Percentiles rank a stretch among this genome's conserved stretches.
These are phyloP conservation scores for Hexamita inflata DNA, from an alignment of 208 protist species.

Conservation along the genomic window DNA sequence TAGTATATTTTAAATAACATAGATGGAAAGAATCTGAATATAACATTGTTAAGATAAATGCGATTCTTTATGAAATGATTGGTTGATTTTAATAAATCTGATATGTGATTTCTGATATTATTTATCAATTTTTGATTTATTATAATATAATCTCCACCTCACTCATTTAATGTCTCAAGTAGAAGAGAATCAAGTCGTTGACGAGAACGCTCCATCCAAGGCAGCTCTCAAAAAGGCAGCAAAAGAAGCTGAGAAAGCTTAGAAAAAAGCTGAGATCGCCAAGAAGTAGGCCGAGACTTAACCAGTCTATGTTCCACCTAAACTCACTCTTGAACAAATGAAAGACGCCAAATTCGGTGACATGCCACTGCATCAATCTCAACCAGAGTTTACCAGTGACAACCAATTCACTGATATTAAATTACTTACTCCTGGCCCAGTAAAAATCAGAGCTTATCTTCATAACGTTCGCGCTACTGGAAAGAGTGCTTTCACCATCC, in stretches of 20 bases:
- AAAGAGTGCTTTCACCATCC: slow-evolving; percentile 15
- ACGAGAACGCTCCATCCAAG: no score
- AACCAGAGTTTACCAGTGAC: neutral
- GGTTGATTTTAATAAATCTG: no score
- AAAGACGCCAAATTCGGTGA: neutral
- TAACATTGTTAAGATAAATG: no score
- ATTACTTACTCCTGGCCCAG: neutral
- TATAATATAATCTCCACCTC: no score
- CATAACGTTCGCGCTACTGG: slow-evolving; percentile 6
- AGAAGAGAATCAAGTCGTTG: no score
- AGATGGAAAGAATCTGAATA: no score
- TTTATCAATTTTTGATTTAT: no score
- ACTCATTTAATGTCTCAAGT: no score
- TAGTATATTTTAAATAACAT: no score
- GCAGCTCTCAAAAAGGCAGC: slow-evolving; percentile 23
- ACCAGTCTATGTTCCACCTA: neutral
- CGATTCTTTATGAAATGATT: no score
- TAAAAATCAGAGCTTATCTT: neutral
- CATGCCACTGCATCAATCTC: slow-evolving; percentile 1
- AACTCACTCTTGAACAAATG: neutral
- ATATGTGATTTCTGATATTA: no score
- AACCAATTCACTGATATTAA: neutral
- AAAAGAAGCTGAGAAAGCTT: neutral
- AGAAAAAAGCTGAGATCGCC: no score
- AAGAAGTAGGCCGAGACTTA: neutral